phyloP scores from a whole-genome alignment of 768 basidiomycete genomes.

The Floccularia luteovirens region DNA sequence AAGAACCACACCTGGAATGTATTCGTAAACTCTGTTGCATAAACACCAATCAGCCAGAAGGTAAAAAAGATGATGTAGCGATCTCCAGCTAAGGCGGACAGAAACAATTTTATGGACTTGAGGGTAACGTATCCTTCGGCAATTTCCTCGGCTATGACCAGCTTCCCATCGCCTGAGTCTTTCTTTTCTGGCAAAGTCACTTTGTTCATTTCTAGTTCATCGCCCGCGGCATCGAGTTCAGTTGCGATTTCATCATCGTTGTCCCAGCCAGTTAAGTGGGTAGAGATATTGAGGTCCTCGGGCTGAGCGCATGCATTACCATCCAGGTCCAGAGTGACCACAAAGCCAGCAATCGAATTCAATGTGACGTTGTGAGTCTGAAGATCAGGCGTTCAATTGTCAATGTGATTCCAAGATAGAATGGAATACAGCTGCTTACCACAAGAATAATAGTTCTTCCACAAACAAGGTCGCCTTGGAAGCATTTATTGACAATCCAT shows the following conservation, averaged over 20 bases:
- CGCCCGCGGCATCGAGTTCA: constrained; percentile 15
- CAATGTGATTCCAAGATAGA: not conserved
- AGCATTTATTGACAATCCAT: constrained; percentile 73
- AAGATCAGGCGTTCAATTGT: not conserved
- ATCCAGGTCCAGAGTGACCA: constrained; percentile 47
- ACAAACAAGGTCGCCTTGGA: constrained; percentile 71
- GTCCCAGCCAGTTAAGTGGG: not conserved
- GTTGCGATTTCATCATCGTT: constrained; percentile 15
- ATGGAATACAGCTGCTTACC: constrained; percentile 20
- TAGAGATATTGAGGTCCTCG: not conserved
- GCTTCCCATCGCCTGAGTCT: constrained; percentile 31
- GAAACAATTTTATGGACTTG: constrained; percentile 29
- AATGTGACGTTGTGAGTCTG: constrained; percentile 49
- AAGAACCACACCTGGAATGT: constrained; percentile 29
- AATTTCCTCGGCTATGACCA: constrained; percentile 57
- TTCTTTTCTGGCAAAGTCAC: not conserved
- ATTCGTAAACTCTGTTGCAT: constrained; percentile 13
- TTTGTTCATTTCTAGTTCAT: constrained; percentile 17
- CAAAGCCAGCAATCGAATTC: constrained; percentile 45
- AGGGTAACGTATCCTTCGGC: constrained; percentile 48
- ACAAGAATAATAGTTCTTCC: constrained; percentile 83
- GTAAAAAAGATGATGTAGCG: constrained; percentile 24
- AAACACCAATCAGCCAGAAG: constrained; percentile 12
- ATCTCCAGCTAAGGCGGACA: constrained; percentile 22
- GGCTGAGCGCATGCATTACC: constrained; percentile 38